phyloP scores from a whole-genome alignment of 169 alveolate genomes.

The Amoebophrya sp. region DNA sequence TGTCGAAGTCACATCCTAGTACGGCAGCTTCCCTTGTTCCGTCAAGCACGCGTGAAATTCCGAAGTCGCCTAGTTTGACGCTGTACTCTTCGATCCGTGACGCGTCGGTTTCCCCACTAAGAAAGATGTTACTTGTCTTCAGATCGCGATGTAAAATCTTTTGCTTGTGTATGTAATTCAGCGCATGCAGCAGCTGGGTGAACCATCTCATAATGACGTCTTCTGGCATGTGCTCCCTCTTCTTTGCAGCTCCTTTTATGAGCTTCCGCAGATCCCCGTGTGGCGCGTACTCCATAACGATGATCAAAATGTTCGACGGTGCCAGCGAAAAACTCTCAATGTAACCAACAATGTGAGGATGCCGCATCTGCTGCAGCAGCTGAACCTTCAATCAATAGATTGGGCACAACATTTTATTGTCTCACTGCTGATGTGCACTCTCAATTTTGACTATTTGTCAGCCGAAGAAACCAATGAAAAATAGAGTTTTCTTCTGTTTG shows the following conservation, averaged over 20 bases:
- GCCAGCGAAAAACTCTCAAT: conserved; percentile 77
- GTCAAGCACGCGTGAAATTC: conserved; percentile 78
- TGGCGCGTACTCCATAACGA: conserved; percentile 79
- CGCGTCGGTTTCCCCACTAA: conserved; percentile 58
- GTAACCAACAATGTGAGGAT: conserved; percentile 78
- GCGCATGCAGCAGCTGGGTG: conserved; percentile 72
- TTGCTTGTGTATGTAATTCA: conserved; percentile 77
- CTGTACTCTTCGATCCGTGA: background rate
- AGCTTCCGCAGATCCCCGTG: conserved; percentile 63
- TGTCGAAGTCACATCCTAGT: background rate
- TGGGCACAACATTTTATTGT: background rate
- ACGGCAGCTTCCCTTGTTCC: conserved; percentile 46
- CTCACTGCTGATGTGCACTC: background rate
- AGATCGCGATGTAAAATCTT: conserved; percentile 84
- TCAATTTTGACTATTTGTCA: background rate
- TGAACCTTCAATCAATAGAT: conserved; percentile 42
- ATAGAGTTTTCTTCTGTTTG: background rate
- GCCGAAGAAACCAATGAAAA: background rate
- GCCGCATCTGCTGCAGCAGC: conserved; percentile 72
- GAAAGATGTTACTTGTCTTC: conserved; percentile 80
- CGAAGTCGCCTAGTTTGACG: conserved; percentile 85
- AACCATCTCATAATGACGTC: conserved; percentile 55
- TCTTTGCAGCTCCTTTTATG: background rate
- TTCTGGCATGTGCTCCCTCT: background rate
- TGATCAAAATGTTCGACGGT: conserved; percentile 60